Conservation (phyloP, 2,329 filamentous ascomycete genomes). For the Colletotrichum orbiculare region DNA sequence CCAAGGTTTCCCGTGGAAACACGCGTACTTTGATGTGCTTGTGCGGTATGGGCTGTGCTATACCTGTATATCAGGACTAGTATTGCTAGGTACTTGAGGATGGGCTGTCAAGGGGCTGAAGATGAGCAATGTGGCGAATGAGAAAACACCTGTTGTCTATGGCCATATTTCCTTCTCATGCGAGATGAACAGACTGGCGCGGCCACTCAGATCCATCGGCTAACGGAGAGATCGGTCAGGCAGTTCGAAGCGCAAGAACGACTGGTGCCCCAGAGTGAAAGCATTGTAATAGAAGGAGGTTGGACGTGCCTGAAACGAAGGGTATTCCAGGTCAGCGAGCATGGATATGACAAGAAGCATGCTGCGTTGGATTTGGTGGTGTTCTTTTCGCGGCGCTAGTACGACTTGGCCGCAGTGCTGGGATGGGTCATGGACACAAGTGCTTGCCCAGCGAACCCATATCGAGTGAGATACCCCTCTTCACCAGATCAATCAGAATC, state of each 20-base stretch:
- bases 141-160: not conserved
- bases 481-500: slow-evolving; percentile 56
- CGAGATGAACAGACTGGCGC: too few species aligned
- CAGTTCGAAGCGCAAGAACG: too few species aligned
- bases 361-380: too few species aligned
- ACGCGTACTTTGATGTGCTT: slow-evolving; percentile 3
- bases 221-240: too few species aligned
- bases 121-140: slow-evolving; percentile 26
- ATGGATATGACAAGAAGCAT: not conserved
- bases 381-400: too few species aligned
- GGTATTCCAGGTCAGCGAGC: too few species aligned
- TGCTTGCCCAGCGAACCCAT: slow-evolving; percentile 47
- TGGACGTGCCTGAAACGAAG: too few species aligned
- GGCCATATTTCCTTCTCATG: too few species aligned
- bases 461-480: slow-evolving; percentile 46
- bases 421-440: slow-evolving; percentile 38
- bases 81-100: slow-evolving; percentile 19
- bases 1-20: slow-evolving; percentile 7
- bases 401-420: not conserved
- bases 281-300: too few species aligned
- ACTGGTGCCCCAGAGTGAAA: too few species aligned
- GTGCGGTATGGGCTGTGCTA: slow-evolving; percentile 7
- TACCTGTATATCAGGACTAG: slow-evolving; percentile 28
- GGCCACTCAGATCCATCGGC: too few species aligned
- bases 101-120: slow-evolving; percentile 15